Conservation (phyloP, 192 early-diverging fungal species). For the Coemansia sp. region DNA sequence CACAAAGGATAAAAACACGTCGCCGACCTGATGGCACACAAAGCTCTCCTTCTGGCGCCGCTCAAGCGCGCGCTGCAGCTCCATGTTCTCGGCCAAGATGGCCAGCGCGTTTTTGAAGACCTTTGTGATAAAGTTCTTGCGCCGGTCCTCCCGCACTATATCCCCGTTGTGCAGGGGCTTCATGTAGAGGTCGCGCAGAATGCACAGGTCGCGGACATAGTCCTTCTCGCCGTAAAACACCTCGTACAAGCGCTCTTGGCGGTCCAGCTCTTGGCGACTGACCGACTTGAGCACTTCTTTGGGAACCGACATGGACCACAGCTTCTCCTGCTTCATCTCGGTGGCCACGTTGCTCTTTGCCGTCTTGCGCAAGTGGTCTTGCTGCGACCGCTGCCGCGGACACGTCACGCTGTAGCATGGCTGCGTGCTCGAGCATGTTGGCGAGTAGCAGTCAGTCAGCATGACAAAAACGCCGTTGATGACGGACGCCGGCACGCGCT, state of each 20-base stretch:
- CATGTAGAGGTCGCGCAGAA: slow-evolving; percentile 80
- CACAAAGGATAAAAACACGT: slow-evolving; percentile 78
- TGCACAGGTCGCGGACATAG: slow-evolving; percentile 86
- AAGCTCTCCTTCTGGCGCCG: slow-evolving; percentile 66
- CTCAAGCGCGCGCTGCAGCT: slow-evolving; percentile 63
- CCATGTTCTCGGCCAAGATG: slow-evolving; percentile 64
- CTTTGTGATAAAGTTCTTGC: slow-evolving; percentile 71
- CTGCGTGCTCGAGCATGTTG: slow-evolving; percentile 80
- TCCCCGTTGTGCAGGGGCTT: slow-evolving; percentile 63
- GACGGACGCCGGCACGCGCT: neutral
- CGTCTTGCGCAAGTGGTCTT: slow-evolving; percentile 53
- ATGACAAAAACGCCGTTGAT: slow-evolving; percentile 87
- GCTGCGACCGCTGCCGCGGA: slow-evolving; percentile 65
- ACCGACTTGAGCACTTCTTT: slow-evolving; percentile 70
- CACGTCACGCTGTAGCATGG: slow-evolving; percentile 92
- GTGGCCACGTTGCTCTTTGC: slow-evolving; percentile 51
- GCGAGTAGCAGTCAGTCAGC: slow-evolving; percentile 92
- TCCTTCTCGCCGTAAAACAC: slow-evolving; percentile 89
- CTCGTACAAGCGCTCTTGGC: slow-evolving; percentile 95
- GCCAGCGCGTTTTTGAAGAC: slow-evolving; percentile 83
- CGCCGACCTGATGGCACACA: slow-evolving; percentile 85
- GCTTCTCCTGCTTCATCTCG: slow-evolving; percentile 68
- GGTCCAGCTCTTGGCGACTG: slow-evolving; percentile 76
- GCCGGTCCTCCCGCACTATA: slow-evolving; percentile 65
- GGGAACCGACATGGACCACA: slow-evolving; percentile 87